Conservation (phyloP, 345 rosid species). For the Hypericum androsaemum region DNA sequence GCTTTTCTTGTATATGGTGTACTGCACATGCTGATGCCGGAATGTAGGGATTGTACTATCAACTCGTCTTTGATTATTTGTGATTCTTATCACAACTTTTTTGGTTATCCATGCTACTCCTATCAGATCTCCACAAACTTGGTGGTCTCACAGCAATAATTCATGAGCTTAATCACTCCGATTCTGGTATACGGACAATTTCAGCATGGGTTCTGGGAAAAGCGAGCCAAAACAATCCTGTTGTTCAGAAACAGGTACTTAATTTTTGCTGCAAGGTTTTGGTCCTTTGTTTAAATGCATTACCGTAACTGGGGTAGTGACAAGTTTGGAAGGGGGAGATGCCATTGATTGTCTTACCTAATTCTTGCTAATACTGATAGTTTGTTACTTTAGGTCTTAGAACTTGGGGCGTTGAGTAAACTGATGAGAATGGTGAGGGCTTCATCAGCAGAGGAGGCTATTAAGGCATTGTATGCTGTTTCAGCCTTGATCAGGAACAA, state of each 20-base stretch:
- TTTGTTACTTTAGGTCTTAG: conserved; percentile 46
- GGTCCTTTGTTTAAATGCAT: too few species aligned
- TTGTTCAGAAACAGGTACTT: conserved; percentile 66
- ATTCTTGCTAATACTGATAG: too few species aligned
- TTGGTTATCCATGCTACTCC: background rate
- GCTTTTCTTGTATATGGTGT: too few species aligned
- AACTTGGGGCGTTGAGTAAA: conserved; percentile 51
- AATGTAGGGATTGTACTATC: background rate
- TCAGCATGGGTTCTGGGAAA: conserved; percentile 96
- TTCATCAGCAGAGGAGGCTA: conserved; percentile 60
- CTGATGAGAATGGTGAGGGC: conserved; percentile 69
- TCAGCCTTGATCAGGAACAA: conserved; percentile 69
- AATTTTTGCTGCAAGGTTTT: background rate
- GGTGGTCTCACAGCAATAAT: conserved; percentile 59
- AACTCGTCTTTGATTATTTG: background rate
- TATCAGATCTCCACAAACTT: conserved; percentile 67
- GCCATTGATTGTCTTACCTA: too few species aligned
- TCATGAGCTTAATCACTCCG: conserved; percentile 55
- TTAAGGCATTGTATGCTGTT: conserved; percentile 82
- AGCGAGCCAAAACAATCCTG: conserved; percentile 82
- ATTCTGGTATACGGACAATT: conserved; percentile 52
- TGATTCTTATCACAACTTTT: background rate
- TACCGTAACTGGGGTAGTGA: too few species aligned
- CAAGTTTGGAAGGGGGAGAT: too few species aligned
- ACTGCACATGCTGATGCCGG: too few species aligned